Evolutionary conservation across 352 stramenopile genomes (phyloP).

Genomic region (Phytophthora colocasiae): DNA sequence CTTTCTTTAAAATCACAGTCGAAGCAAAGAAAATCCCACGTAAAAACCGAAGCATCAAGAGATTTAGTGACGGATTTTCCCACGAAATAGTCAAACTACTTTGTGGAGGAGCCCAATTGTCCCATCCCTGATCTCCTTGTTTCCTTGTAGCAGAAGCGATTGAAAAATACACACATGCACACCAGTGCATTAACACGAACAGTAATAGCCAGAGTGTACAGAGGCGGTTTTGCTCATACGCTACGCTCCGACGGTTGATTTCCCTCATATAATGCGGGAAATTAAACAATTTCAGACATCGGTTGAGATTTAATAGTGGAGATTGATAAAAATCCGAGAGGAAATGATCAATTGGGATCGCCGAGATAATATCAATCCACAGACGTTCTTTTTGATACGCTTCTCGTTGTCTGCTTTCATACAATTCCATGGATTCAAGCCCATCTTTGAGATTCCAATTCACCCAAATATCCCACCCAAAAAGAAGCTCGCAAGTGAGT

Average conservation of each 20-base stretch:
- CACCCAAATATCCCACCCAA: slow-evolving; percentile 65
- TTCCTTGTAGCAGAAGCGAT: slow-evolving; percentile 25
- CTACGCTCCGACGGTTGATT: slow-evolving; percentile 56
- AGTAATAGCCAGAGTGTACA: slow-evolving; percentile 50
- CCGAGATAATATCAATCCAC: slow-evolving; percentile 49
- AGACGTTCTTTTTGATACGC: slow-evolving; percentile 48
- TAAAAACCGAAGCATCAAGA: slow-evolving; percentile 43
- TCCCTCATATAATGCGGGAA: slow-evolving; percentile 61
- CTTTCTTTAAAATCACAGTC: slow-evolving; percentile 56
- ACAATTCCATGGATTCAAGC: slow-evolving; percentile 55
- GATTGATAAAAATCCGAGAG: slow-evolving; percentile 52
- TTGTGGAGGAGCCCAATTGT: slow-evolving; percentile 46
- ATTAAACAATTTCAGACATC: slow-evolving; percentile 61
- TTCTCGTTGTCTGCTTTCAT: slow-evolving; percentile 48
- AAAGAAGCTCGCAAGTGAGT: slow-evolving; percentile 51
- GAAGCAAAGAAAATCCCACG: slow-evolving; percentile 57
- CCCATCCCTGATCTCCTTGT: slow-evolving; percentile 30
- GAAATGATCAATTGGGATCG: slow-evolving; percentile 66
- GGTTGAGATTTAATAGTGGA: slow-evolving; percentile 49
- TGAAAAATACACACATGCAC: slow-evolving; percentile 53
- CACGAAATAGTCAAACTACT: slow-evolving; percentile 19
- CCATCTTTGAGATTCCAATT: slow-evolving; percentile 65
- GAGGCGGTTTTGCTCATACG: slow-evolving; percentile 58
- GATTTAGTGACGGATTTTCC: slow-evolving; percentile 1
- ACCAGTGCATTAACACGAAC: slow-evolving; percentile 62